These are phyloP conservation scores for Cercospora sp. DNA, from an alignment of 2,329 filamentous ascomycete genomes.

Conservation along the genomic window DNA sequence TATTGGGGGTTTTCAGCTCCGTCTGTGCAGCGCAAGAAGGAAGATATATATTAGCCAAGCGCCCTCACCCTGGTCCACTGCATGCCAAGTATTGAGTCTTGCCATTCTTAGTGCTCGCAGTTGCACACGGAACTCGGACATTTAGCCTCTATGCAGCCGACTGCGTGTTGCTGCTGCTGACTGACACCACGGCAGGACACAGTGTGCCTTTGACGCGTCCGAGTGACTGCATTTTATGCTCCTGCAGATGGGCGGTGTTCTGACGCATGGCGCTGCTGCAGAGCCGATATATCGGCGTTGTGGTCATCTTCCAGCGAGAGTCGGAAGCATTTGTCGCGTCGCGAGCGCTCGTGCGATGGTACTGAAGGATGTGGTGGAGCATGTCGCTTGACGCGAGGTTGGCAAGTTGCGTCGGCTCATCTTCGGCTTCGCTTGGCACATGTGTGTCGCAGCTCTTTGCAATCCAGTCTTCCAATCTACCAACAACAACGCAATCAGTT, in stretches of 20 bases:
- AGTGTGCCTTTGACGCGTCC: neutral
- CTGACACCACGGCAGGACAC: neutral
- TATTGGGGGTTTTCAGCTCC: neutral
- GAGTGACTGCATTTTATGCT: neutral
- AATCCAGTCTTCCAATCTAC: neutral
- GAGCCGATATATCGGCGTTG: neutral
- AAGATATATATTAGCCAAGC: constrained; percentile 10
- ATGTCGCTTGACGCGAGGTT: neutral
- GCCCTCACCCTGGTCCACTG: neutral
- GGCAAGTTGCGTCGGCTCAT: neutral
- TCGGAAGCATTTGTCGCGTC: neutral
- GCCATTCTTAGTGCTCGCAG: neutral
- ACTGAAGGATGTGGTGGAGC: neutral
- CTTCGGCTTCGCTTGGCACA: neutral
- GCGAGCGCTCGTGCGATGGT: neutral
- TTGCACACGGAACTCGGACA: neutral
- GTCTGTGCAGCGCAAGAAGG: neutral
- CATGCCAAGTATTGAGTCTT: constrained; percentile 8
- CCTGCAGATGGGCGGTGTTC: neutral
- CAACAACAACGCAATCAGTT: neutral
- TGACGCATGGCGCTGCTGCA: neutral
- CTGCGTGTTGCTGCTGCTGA: neutral
- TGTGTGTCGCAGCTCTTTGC: neutral
- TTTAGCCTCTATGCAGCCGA: neutral
- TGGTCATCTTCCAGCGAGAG: neutral